phyloP scores from a whole-genome alignment of 768 basidiomycete species.

The Amyloporia xantha region DNA sequence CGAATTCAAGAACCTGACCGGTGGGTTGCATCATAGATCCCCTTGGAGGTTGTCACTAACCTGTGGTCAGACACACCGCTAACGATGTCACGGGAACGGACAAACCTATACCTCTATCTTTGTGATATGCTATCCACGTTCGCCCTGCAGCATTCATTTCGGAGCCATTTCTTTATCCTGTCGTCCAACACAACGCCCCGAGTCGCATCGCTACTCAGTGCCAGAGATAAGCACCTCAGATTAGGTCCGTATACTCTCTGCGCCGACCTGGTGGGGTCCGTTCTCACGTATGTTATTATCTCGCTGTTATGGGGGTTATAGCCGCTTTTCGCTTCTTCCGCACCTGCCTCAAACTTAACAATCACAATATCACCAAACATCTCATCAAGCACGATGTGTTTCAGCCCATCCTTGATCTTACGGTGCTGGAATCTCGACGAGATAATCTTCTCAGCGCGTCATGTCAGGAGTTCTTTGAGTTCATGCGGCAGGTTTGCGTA shows the following conservation, averaged over 20 bases:
- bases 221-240: conserved; percentile 86
- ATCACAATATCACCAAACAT: conserved; percentile 65
- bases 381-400: conserved; percentile 82
- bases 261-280: neutral
- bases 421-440: conserved; percentile 72
- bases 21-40: conserved; percentile 29
- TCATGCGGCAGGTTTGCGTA: conserved; percentile 65
- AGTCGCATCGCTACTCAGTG: conserved; percentile 70
- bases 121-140: conserved; percentile 90
- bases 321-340: conserved; percentile 93
- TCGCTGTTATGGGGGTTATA: conserved; percentile 25
- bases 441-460: conserved; percentile 94
- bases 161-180: conserved; percentile 86
- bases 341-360: conserved; percentile 74
- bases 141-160: conserved; percentile 83
- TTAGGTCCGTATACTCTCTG: conserved; percentile 58
- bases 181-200: conserved; percentile 69
- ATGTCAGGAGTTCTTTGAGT: conserved; percentile 94
- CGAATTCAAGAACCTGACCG: conserved; percentile 50
- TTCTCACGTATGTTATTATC: conserved; percentile 12
- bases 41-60: neutral
- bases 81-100: conserved; percentile 61
- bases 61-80: conserved; percentile 40
- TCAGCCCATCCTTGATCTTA: conserved; percentile 76
- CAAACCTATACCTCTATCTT: conserved; percentile 81